Evolutionary conservation across 345 rosid species (phyloP).

Genomic region (Mercurialis annua): DNA sequence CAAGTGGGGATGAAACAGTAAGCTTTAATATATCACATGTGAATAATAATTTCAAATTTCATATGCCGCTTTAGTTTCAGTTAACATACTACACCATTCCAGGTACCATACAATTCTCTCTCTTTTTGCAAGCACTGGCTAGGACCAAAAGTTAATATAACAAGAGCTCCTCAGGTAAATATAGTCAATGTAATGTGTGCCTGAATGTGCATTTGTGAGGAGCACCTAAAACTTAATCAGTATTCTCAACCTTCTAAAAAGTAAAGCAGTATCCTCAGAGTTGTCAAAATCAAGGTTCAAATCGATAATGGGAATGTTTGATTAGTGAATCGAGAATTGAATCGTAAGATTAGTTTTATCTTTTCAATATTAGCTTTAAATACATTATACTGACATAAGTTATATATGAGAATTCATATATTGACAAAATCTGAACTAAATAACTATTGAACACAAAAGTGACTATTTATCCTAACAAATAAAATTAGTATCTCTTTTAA

Average conservation of each 20-base stretch:
- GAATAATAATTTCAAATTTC: slow-evolving; percentile 9
- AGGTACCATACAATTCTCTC: slow-evolving; percentile 96
- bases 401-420: too few relatives aligned
- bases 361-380: too few relatives aligned
- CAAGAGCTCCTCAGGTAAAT: slow-evolving; percentile 91
- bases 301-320: too few relatives aligned
- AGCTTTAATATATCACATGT: slow-evolving; percentile 25
- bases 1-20: slow-evolving; percentile 97
- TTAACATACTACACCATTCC: slow-evolving; percentile 18
- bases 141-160: slow-evolving; percentile 81
- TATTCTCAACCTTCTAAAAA: neutral
- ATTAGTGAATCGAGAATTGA: too few relatives aligned
- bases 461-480: too few relatives aligned
- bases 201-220: neutral
- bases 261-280: too few relatives aligned
- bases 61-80: slow-evolving; percentile 2
- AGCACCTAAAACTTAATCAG: neutral
- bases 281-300: too few relatives aligned
- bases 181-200: neutral
- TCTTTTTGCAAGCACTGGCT: slow-evolving; percentile 99
- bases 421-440: too few relatives aligned
- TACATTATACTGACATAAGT: too few relatives aligned
- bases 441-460: too few relatives aligned
- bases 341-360: too few relatives aligned
- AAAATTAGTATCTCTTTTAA: too few relatives aligned